Percentiles rank a stretch among this genome's conserved stretches.
Conservation (phyloP, 2,329 filamentous ascomycete genomes). For the Penicillium sp. region DNA sequence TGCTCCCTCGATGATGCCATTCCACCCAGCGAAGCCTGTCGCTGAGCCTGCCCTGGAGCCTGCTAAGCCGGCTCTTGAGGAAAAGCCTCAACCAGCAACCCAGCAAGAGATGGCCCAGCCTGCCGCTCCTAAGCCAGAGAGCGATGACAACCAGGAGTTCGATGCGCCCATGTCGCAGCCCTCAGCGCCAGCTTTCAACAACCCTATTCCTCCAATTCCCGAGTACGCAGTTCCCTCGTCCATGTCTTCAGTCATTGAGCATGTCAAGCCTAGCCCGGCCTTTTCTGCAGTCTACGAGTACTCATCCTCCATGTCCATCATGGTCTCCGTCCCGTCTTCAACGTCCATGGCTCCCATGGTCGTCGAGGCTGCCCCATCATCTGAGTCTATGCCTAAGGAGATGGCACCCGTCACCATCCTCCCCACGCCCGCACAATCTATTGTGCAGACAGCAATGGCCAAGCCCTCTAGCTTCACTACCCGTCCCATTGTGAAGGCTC, state of each 20-base stretch:
- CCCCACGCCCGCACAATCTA: neutral
- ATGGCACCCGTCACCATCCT: neutral
- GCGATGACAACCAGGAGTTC: neutral
- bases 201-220: slow-evolving; percentile 6
- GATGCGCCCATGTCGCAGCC: neutral
- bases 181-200: neutral
- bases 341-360: neutral
- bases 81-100: neutral
- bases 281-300: neutral
- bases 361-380: neutral
- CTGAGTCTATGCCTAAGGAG: neutral
- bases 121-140: neutral
- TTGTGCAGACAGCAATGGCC: neutral
- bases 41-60: neutral
- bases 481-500: neutral
- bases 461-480: neutral
- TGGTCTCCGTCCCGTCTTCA: neutral
- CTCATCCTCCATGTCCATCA: neutral
- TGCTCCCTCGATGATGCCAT: neutral
- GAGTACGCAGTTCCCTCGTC: slow-evolving; percentile 10
- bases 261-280: neutral
- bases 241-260: neutral
- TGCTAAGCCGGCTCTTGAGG: neutral
- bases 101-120: neutral
- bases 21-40: neutral